Base-by-base conservation (phyloP, 2,329 filamentous ascomycete genomes). In the Alternaria solani region DNA sequence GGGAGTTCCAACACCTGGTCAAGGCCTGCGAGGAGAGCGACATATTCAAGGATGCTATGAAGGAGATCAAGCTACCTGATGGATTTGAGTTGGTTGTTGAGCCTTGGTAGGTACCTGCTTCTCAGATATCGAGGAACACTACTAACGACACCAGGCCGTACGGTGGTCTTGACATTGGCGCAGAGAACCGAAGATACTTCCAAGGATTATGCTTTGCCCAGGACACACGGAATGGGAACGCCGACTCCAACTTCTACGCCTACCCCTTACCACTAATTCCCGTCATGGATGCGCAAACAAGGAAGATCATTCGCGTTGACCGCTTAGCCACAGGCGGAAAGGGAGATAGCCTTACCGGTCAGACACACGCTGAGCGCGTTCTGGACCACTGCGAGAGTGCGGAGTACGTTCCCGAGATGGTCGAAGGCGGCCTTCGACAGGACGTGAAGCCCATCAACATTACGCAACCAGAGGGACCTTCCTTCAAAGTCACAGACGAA, bases 401-500 rank as follows among this genome's bases (percentile, higher is more conserved):
- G 0, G 86, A 88, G 62, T 88, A 87, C 64, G 72, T 79, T 44
- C 73, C 76, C 4, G 80, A 83, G 54, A 62, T 82, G 8, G 63
- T 82, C 1, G 62, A 71, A 5, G 74, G 76, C 8, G 80, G 77
- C 5, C 61, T 71, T 2, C 70, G 81, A 20, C 75, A 78, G 44
- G 80, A 82, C 55, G 69, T 82, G 16, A 92, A 91, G 77, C 90
- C 90, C 5, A 85, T 93, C 71, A 87, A 92, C 66, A 88, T 94
- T 46, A 83, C 87, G 1, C 91, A 94, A 64, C 87, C 87, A 0
- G 86, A 91, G 30, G 90, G 90, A 0, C 84, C 89, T 0, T 90
- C 87, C 1, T 92, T 93, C 76, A 81, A 78, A 0, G 82, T 91
- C 9, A 79, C 74, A 2, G 75, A 81, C 26, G 77, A 81, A 28